These are phyloP conservation scores for Leishmania tarentolae DNA, from an alignment of 208 protist genomes.

Conservation along the genomic window DNA sequence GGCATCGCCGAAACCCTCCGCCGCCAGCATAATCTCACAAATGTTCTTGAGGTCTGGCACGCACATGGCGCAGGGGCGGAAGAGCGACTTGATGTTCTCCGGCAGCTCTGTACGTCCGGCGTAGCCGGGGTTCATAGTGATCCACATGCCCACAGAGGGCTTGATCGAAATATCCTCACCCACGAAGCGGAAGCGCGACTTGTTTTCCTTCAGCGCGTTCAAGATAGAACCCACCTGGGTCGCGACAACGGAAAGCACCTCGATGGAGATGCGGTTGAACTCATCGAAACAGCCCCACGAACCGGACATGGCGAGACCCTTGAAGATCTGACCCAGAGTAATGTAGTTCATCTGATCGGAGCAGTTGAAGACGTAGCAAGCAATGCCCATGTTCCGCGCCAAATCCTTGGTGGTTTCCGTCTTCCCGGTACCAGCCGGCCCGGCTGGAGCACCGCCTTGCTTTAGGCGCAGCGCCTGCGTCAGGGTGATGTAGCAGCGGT, in stretches of 20 bases:
- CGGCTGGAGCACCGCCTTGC: conserved; percentile 93
- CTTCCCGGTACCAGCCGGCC: conserved; percentile 94
- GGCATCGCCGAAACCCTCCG: conserved; percentile 96
- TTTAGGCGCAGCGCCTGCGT: conserved; percentile 92
- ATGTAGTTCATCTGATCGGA: conserved; percentile 99
- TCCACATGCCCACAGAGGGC: conserved; percentile 94
- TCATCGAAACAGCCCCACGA: conserved; percentile 98
- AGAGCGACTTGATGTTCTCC: conserved; percentile 97
- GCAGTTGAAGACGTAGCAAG: conserved; percentile 97
- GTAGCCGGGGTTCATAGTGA: conserved; percentile 98
- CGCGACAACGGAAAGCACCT: conserved; percentile 98
- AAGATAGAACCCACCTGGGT: conserved; percentile 98
- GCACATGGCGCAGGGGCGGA: conserved; percentile 98
- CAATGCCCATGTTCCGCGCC: conserved; percentile 93
- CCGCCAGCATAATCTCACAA: conserved; percentile 98
- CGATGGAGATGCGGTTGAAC: conserved; percentile 97
- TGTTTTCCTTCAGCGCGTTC: conserved; percentile 96
- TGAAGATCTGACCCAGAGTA: conserved; percentile 97
- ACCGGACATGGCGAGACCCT: conserved; percentile 95
- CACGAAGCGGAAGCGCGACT: conserved; percentile 95
- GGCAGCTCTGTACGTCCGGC: conserved; percentile 97
- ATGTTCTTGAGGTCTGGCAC: conserved; percentile 99
- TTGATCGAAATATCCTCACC: conserved; percentile 94
- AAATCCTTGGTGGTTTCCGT: conserved; percentile 97
- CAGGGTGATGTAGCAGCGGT: conserved; percentile 99